Conservation (phyloP, 164 flowering plant species). For the Chloranthus sessilifolius region DNA sequence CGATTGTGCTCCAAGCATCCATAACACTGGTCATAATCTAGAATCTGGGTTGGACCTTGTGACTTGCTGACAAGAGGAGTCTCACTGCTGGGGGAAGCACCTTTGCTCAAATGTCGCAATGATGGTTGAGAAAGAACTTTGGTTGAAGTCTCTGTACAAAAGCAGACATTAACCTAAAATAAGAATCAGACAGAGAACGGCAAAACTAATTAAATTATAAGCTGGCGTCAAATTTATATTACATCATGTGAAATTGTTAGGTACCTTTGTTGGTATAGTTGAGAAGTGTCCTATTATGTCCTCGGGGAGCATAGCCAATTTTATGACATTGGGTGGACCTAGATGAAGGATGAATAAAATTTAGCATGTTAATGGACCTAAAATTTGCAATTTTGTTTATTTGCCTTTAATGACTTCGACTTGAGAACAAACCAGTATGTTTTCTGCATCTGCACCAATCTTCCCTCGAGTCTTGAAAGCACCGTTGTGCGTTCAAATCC, state of each 20-base stretch:
- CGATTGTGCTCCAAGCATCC: not conserved
- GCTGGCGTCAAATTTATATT: not conserved
- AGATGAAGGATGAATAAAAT: conserved; percentile 3
- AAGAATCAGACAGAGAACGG: not conserved
- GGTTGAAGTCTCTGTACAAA: conserved; percentile 7
- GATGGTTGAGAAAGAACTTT: conserved; percentile 7
- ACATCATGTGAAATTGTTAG: not conserved
- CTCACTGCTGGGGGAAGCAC: not conserved
- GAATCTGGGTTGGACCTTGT: not conserved
- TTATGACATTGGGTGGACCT: conserved; percentile 56
- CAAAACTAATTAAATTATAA: not conserved
- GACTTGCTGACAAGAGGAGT: not conserved
- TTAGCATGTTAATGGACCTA: conserved; percentile 1
- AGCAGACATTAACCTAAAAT: not conserved
- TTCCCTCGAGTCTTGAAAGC: conserved; percentile 73
- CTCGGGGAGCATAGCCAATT: conserved; percentile 77
- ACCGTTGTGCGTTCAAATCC: conserved; percentile 96
- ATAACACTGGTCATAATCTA: not conserved
- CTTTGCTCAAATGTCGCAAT: not conserved
- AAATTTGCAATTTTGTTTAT: too few species aligned
- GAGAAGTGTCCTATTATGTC: conserved; percentile 20
- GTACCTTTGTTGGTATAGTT: conserved; percentile 32
- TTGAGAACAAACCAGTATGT: conserved; percentile 62
- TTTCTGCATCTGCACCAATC: conserved; percentile 66
- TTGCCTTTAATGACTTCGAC: too few species aligned